Evolutionary conservation across 805 yeast genomes (phyloP), one percentile per base, ranked within the genome.

Genomic region (Zygoascus flipseniorum): DNA sequence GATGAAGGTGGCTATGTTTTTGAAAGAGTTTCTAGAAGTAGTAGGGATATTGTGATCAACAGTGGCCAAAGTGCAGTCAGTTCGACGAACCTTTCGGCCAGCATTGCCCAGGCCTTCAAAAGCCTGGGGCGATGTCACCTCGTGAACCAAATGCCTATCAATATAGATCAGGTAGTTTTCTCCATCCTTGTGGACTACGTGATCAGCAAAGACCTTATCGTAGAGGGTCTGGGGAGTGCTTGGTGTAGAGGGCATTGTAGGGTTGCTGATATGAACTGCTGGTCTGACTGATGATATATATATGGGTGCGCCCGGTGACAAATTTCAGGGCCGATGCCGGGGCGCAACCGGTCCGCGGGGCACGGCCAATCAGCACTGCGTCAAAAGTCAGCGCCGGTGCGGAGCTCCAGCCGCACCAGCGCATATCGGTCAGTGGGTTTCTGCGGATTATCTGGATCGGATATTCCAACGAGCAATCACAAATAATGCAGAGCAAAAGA

Each of bases 71-170:
- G 97, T 89, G 74, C 97, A 87, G 71, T 90, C 97, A 47, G 60
- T 75, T 75, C 99, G 82, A 77, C 99, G 85, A 52, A 93, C 96
- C 55, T 70, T 69, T 76, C 99, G 84, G 48, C 85, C 87, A 14
- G 97, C 96, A 65, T 82, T 85, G 58, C 77, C 79, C 63, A 93
- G 79, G 50, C 99, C 99, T 74, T 93, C 99, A 67, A 93, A 93
- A 10, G 99, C 99, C 72, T 93, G 99, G 37, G 99, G 99, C 31
- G 98, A 92, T 1, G 99, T 93, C 51, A 93, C 99, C 74, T 93
- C 99, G 71, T 93, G 99, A 50, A 93, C 96, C 61, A 93, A 77
- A 71, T 93, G 99, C 73, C 99, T 87, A 73, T 93, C 99, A 56
- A 93, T 92, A 72, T 88, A 93, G 56, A 93, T 72, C 58, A 93